Evolutionary conservation across 139 green algal species (phyloP), one percentile per base, ranked within the genome.

Genomic region (Ettlia oleoabundans): DNA sequence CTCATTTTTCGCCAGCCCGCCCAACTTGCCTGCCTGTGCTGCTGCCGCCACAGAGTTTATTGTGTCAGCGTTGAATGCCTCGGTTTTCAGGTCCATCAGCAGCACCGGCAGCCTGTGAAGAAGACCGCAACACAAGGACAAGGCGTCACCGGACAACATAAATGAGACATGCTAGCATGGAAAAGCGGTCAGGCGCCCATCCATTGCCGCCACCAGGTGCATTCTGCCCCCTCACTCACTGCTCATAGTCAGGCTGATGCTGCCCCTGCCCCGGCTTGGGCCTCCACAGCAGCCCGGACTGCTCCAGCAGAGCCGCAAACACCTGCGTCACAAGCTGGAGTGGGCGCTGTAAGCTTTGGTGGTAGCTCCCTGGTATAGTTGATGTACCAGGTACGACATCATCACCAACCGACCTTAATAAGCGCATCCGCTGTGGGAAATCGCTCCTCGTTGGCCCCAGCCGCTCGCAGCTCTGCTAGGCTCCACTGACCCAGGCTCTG

Each of bases 61-160:
- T 26, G 67, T 35, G 2, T 64, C 79, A 0, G 64, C n/a, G 21
- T 66, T 76, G 72, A 73, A 88, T 7, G 84, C 84, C 5, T 42
- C 64, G 8, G 64, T 79, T 37, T 88, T 88, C 9, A 88, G 43
- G 32, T 88, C 84, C 55, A 88, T 76, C 47, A 88, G 76, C 18
- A 86, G 30, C 47, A 82, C 55, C 0, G 84, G 84, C 40, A 79
- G 68, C 53, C 73, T 85, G 79, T 47, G n/a, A 67, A 18, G 30
- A 35, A 7, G 35, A 10, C 15, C 13, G 47, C 13, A 24, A 47
- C 7, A 13, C 4, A 52, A 13, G 66, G 9, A 55, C 15, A 53
- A 40, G 19, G 37, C 22, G 66, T 21, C 1, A 6, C 10, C 10
- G 61, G 61, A 67, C n/a, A n/a, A n/a, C n/a, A n/a, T n/a, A n/a